Evolutionary conservation across 2,329 filamentous ascomycete genomes (phyloP), one percentile per base, ranked within the genome.

Genomic region (Fusarium circinatum): DNA sequence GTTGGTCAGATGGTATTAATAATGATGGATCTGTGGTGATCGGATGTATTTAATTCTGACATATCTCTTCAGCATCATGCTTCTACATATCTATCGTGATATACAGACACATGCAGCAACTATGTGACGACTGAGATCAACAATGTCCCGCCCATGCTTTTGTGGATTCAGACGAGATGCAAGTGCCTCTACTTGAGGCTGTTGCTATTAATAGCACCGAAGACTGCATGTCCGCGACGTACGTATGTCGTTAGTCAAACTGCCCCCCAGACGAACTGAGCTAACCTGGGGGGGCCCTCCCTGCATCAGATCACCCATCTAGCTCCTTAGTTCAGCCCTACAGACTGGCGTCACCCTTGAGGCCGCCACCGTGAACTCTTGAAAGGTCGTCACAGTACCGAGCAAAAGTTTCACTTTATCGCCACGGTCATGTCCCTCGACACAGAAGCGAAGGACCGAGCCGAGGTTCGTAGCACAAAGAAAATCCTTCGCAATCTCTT

Each of bases 281-380:
- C 26, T 67, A 61, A 55, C 10, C 22, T 26, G 8, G 18, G 11
- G 10, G 18, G 30, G 10, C 26, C 54, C 22, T 61, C 13, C 44
- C 38, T 41, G 24, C 52, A 60, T 57, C 36, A 9, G 51, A 67
- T 67, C 39, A 9, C 39, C 38, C 5, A 8, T 36, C 61, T 41
- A 42, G 48, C 47, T 51, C 24, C 10, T 22, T 42, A 39, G 17
- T 15, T 62, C 63, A 68, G 65, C 65, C 65, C 54, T 62, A 54
- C 41, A 56, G 17, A 28, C 26, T 65, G 28, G 34, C 30, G 18
- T 20, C 39, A 44, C 26, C 9, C 14, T 13, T n/a, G 34, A 8
- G 39, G 22, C 38, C 45, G 18, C 26, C 36, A 32, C 17, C 17
- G 13, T 28, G 20, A 51, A 2, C 48, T 34, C 22, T 24, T 8